A percentile compares a stretch with the other conserved stretches of the same genome.
Evolutionary conservation across 768 basidiomycete species (phyloP).

Genomic region (Phlebiopsis flavidoalba): DNA sequence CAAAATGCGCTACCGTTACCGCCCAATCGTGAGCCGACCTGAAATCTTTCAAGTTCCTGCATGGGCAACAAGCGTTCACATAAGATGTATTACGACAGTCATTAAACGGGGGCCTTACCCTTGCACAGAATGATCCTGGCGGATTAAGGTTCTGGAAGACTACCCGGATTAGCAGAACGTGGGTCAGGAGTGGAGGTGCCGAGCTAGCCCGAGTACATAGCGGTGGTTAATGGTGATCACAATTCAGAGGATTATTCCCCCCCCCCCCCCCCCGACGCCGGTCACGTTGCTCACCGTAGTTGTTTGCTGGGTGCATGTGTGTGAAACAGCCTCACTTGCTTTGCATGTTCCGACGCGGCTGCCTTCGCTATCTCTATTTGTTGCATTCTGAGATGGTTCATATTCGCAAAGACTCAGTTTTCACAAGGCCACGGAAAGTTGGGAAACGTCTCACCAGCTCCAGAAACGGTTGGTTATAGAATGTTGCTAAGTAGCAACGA

Average conservation of each 20-base stretch:
- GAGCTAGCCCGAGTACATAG: background rate
- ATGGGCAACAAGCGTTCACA: background rate
- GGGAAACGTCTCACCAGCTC: conserved; percentile 3
- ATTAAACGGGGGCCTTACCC: background rate
- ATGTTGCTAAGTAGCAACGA: conserved; percentile 12
- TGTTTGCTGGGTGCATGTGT: background rate
- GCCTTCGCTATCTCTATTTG: conserved; percentile 11
- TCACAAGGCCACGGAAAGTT: background rate
- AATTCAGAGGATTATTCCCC: background rate
- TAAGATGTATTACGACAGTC: background rate
- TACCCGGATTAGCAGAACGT: conserved; percentile 1
- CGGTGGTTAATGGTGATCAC: background rate
- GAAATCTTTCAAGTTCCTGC: conserved; percentile 8
- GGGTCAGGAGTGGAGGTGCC: background rate
- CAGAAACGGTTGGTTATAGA: conserved; percentile 12
- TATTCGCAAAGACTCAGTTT: background rate
- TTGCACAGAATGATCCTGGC: conserved; percentile 6
- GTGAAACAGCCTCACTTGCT: background rate
- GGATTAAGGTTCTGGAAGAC: conserved; percentile 4
- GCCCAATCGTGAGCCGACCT: background rate
- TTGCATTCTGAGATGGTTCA: conserved; percentile 3
- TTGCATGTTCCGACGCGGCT: background rate
- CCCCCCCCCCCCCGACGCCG: too few species aligned
- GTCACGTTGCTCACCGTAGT: background rate
- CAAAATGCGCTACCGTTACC: conserved; percentile 4